Evolutionary conservation across 179 eudicot genomes (phyloP).

Genomic region (Silene coronaria): DNA sequence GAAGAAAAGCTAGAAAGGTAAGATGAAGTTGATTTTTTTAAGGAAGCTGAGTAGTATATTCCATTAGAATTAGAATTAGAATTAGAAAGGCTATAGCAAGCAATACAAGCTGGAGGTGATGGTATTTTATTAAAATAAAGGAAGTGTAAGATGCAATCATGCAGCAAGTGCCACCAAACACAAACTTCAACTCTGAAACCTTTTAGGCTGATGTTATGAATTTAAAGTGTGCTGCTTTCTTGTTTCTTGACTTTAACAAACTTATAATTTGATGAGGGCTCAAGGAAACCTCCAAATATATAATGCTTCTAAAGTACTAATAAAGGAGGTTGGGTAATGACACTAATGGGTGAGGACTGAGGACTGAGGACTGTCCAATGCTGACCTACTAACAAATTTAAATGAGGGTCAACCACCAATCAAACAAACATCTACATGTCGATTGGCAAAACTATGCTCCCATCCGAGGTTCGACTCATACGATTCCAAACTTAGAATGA

Average conservation of each 20-base stretch:
- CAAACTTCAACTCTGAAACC: conserved; percentile 15
- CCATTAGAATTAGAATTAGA: conserved; percentile 6
- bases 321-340: conserved; percentile 19
- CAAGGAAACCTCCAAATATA: conserved; percentile 43
- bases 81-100: conserved; percentile 12
- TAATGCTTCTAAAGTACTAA: conserved; percentile 24
- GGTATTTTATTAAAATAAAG: background rate
- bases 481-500: no score
- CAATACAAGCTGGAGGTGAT: conserved; percentile 7
- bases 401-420: conserved; percentile 35
- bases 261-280: conserved; percentile 23
- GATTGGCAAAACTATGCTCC: background rate
- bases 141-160: background rate
- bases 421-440: background rate
- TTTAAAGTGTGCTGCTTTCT: background rate
- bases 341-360: conserved; percentile 6
- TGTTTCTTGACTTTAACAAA: conserved; percentile 8
- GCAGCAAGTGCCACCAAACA: conserved; percentile 16
- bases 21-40: background rate
- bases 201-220: conserved; percentile 16
- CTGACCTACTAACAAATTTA: no score
- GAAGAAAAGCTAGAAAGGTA: no score
- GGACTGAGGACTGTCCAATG: no score
- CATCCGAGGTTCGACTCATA: background rate
- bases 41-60: background rate